phyloP scores from a whole-genome alignment of 148 eudicot species.

The Rhododendron ovatum region DNA sequence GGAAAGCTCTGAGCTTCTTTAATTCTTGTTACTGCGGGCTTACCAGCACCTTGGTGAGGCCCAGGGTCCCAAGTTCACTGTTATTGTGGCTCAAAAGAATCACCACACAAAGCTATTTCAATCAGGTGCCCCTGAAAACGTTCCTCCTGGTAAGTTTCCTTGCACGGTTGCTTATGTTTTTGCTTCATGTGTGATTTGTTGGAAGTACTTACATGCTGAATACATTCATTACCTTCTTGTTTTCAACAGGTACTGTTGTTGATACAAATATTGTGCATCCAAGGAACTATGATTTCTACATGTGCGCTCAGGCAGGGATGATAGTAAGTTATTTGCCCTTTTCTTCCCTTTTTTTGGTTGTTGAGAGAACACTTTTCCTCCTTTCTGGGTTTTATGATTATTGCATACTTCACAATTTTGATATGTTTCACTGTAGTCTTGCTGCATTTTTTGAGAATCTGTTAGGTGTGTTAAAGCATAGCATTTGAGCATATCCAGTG shows the following conservation, averaged over 20 bases:
- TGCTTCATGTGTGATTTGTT: not conserved
- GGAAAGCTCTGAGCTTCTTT: not conserved
- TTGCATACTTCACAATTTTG: not conserved
- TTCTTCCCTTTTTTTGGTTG: not conserved
- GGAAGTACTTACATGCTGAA: not conserved
- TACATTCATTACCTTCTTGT: not conserved
- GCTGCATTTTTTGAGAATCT: not conserved
- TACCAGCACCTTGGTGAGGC: slow-evolving; percentile 61
- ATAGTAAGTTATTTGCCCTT: slow-evolving; percentile 48
- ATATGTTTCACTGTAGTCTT: not conserved
- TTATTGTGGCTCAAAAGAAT: slow-evolving; percentile 89
- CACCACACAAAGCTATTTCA: slow-evolving; percentile 77
- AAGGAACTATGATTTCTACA: slow-evolving; percentile 82
- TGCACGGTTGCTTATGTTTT: not conserved
- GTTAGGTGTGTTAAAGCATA: not conserved
- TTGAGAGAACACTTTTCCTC: not conserved
- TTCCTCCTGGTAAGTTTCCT: slow-evolving; percentile 66
- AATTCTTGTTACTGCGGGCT: slow-evolving; percentile 44
- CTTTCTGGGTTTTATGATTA: slow-evolving; percentile 8
- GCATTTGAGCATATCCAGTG: not conserved
- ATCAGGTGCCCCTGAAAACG: slow-evolving; percentile 59
- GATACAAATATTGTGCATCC: slow-evolving; percentile 89
- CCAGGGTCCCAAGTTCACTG: slow-evolving; percentile 73
- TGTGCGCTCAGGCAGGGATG: slow-evolving; percentile 88
- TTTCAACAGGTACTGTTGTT: slow-evolving; percentile 72